phyloP scores from a whole-genome alignment of 2,329 filamentous ascomycete genomes.

The Dothistroma septosporum region DNA sequence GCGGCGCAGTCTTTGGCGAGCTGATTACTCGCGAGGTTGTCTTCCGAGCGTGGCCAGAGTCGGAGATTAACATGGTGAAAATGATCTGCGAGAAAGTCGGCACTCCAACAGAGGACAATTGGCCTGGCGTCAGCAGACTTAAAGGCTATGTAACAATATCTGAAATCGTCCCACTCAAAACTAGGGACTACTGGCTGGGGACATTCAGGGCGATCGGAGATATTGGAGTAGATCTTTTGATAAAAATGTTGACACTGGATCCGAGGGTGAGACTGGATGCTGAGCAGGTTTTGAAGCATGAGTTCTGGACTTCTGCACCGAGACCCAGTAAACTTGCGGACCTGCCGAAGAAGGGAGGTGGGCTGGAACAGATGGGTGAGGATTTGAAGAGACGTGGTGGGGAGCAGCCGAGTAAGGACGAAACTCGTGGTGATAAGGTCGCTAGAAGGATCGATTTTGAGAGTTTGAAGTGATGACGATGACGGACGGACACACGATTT shows the following conservation, averaged over 20 bases:
- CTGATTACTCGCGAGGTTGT: constrained; percentile 78
- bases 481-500: neutral
- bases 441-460: constrained; percentile 80
- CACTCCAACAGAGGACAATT: constrained; percentile 88
- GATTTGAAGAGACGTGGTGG: constrained; percentile 76
- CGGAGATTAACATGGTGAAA: constrained; percentile 79
- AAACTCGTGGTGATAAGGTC: constrained; percentile 62
- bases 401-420: constrained; percentile 55
- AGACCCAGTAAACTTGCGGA: constrained; percentile 77
- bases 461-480: constrained; percentile 22
- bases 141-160: constrained; percentile 73
- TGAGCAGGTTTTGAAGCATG: constrained; percentile 70
- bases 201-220: constrained; percentile 77
- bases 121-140: constrained; percentile 83
- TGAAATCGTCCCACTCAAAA: constrained; percentile 55
- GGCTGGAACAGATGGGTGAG: constrained; percentile 70
- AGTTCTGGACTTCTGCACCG: constrained; percentile 82
- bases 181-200: constrained; percentile 66
- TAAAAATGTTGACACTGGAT: constrained; percentile 79
- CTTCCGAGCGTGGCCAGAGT: constrained; percentile 65
- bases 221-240: constrained; percentile 81
- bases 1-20: constrained; percentile 90
- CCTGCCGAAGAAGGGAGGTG: constrained; percentile 71
- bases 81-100: constrained; percentile 82
- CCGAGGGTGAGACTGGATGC: constrained; percentile 80